Evolutionary conservation across 2,329 filamentous ascomycete species (phyloP).

Genomic region (Rutstroemia sp.): DNA sequence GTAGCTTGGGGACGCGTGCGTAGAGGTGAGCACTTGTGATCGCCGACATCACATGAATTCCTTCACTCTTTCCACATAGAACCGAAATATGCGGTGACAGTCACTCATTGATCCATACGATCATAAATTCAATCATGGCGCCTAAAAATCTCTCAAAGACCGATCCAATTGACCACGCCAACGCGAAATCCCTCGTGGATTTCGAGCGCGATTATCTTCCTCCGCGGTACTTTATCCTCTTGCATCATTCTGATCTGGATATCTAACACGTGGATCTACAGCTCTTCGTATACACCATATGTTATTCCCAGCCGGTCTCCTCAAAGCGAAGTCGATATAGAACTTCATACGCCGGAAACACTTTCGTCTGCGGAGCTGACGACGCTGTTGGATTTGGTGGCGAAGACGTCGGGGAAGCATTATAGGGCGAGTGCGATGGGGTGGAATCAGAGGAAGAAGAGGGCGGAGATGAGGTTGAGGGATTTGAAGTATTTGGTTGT

Average conservation of each 20-base stretch:
- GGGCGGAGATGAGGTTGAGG: conserved; percentile 57
- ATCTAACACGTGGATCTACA: conserved; percentile 10
- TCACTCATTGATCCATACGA: not conserved
- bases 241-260: not conserved
- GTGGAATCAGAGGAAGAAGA: conserved; percentile 57
- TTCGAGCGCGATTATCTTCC: conserved; percentile 44
- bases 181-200: conserved; percentile 38
- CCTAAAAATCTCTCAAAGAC: not conserved
- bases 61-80: not conserved
- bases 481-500: conserved; percentile 65
- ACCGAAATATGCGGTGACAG: not conserved
- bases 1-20: not conserved
- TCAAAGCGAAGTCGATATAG: conserved; percentile 32
- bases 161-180: conserved; percentile 39
- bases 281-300: not conserved
- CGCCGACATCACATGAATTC: not conserved
- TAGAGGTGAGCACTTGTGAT: too few relatives aligned
- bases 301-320: not conserved
- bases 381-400: conserved; percentile 49
- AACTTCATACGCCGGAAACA: conserved; percentile 34
- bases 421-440: conserved; percentile 55
- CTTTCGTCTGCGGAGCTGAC: conserved; percentile 40
- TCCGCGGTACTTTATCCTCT: conserved; percentile 25
- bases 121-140: too few relatives aligned
- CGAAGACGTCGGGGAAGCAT: conserved; percentile 54